These are phyloP conservation scores for Penicillium angulare DNA, from an alignment of 495 filamentous ascomycete genomes.

Conservation along the genomic window DNA sequence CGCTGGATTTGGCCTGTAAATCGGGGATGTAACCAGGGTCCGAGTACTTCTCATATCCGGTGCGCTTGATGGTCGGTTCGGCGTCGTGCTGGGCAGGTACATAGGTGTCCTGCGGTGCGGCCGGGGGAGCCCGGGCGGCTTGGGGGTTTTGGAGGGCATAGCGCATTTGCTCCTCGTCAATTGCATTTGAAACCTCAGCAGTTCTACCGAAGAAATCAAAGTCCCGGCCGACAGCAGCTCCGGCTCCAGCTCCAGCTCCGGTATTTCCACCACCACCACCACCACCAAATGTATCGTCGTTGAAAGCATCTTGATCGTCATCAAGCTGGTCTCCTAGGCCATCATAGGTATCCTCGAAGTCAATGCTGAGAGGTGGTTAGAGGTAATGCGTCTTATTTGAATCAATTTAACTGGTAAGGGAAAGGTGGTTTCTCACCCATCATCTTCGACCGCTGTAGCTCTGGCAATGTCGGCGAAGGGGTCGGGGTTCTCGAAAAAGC, in stretches of 20 bases:
- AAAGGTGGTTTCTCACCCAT: constrained; percentile 64
- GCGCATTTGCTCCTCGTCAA: constrained; percentile 85
- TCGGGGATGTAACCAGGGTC: constrained; percentile 75
- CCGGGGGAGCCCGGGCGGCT: constrained; percentile 37
- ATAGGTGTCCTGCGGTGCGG: constrained; percentile 27
- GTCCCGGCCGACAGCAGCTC: constrained; percentile 70
- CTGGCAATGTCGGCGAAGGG: constrained; percentile 81
- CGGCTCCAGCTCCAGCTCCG: constrained; percentile 23
- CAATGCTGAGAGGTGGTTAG: constrained; percentile 51
- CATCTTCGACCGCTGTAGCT: constrained; percentile 53
- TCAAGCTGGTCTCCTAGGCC: constrained; percentile 89
- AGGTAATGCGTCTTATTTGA: background rate
- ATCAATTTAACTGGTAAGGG: background rate
- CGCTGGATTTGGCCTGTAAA: constrained; percentile 84
- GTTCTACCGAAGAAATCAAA: constrained; percentile 97
- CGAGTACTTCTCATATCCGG: constrained; percentile 87
- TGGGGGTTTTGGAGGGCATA: constrained; percentile 65
- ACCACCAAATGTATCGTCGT: constrained; percentile 95
- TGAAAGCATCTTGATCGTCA: constrained; percentile 91
- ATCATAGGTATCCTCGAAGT: constrained; percentile 98
- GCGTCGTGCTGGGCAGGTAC: constrained; percentile 15
- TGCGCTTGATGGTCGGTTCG: constrained; percentile 52
- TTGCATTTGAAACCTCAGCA: constrained; percentile 75
- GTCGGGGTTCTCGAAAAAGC: constrained; percentile 83
- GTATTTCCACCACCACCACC: constrained; percentile 52